Evolutionary conservation across 208 protist genomes (phyloP), one percentile per base, ranked within the genome.

Genomic region (Acanthamoeba sp.): DNA sequence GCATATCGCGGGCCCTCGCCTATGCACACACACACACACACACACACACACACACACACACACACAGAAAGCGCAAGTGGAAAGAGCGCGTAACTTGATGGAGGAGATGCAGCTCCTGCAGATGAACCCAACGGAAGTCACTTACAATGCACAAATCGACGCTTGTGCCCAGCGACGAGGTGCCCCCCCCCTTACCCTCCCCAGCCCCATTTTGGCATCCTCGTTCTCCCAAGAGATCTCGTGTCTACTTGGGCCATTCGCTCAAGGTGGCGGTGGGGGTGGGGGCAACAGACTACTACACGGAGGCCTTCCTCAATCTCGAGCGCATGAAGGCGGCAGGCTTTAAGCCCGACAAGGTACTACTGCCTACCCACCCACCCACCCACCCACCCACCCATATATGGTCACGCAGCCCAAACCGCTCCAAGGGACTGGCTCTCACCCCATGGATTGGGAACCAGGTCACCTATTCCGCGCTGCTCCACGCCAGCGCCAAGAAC

Each of bases 311-410:
- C 34, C 14, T 90, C 29, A 90, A 59, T 45, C 55, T 69, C 29
- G 82, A 90, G 50, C 82, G 82, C 5, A 90, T 90, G 82, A 90
- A 90, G 45, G 45, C 82, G n/a, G 55, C 52, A 32, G 82, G 82
- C 9, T 90, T 84, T n/a, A 24, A 38, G 14, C 73, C 73, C 5
- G 73, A 84, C 42, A 27, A 52, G 40, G 73, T 52, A 76, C 29
- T 9, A 10, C 12, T 29, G 29, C 6, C n/a, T 20, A 73, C n/a
- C 36, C 7, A 76, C 36, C 27, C 29, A 29, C 62, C 10, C 29
- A 6, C 62, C 27, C 27, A 22, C 62, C 29, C 27, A 29, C 62
- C 27, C 7, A 27, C 62, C 29, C 14, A n/a, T n/a, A n/a, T n/a
- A n/a, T n/a, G n/a, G n/a, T n/a, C n/a, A n/a, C n/a, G n/a, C n/a